Evolutionary conservation across 192 early-diverging fungal species (phyloP), one percentile per base, ranked within the genome.

Genomic region (Chytriomyces confervae): DNA sequence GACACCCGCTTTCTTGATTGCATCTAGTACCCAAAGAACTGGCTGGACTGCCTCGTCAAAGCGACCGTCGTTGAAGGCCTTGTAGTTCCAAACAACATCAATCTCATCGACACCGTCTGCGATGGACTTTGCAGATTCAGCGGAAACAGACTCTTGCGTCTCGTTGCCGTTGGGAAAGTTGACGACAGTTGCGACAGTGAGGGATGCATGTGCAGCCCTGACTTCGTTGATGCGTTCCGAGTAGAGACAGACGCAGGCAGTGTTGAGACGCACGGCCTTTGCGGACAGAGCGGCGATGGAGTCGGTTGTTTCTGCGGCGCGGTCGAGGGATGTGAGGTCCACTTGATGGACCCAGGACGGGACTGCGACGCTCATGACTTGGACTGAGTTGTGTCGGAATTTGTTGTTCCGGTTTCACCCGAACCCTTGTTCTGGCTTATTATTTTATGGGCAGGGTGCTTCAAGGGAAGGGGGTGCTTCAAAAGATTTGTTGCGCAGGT

Each of bases 71-170:
- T 47, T 36, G 66, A 23, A 68, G 0, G 66, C 66, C 2, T 29
- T 47, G 66, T 68, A 68, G 46, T 68, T 47, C 66, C 66, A 68
- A 5, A 68, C 66, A 16, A 68, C 66, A 68, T 68, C 66, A 27
- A 68, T 29, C 46, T 68, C 66, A 18, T 13, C 23, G 1, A 45
- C 66, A 47, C 66, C 66, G 18, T 8, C 29, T 47, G 29, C 45
- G 27, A 68, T 48, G 13, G 43, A 13, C 13, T 16, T 29, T 45
- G 23, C 29, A 47, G 36, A 46, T 24, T 29, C 45, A 29, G 66
- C 66, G 3, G 3, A 1, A 11, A 68, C 66, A 11, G 27, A 10
- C 46, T 10, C 29, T 5, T 68, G 43, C 13, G 66, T 23, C 1
- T 68, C 66, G 10, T 13, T 47, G 8, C 66, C 66, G 13, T 46